Base-by-base conservation (phyloP, 306 rosid genomes). In the Quercus berberidifolia region DNA sequence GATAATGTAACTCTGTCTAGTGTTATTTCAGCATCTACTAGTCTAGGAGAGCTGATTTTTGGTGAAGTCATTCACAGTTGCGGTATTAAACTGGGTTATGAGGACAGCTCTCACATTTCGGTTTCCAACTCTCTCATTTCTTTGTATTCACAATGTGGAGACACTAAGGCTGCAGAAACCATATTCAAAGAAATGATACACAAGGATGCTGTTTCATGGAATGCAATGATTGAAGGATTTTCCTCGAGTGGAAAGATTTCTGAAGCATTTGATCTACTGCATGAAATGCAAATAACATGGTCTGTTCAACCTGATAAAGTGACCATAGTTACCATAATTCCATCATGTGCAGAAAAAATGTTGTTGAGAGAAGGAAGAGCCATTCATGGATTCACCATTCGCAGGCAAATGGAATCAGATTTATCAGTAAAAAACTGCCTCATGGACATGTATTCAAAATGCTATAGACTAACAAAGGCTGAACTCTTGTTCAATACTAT, bases 51-150 rank as follows among this genome's bases (percentile, higher is more conserved):
- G 51, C 68, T 81, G 74, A 74, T 68, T 76, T 76, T 76, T 21
- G 92, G 90, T 1, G 81, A 70, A 49, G 73, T 81, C 21, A 79
- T 89, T 76, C 92, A 87, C 23, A 85, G 86, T 19, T 71, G 33
- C 17, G 86, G 80, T 76, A 87, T 87, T 75, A 89, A 85, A 76
- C 80, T 87, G 64, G 90, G 90, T 59, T 85, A 85, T 73, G 79
- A 31, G 75, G 73, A 83, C 19, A 62, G 81, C 78, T 83, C 63
- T 2, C 73, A 71, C 78, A 85, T 83, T 78, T 85, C 89, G 1
- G 84, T 87, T 51, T n/a, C 80, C 46, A 89, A 89, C 78, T 80
- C 92, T 71, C 92, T 86, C 79, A 81, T 89, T 87, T 85, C 92
- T 26, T 83, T 85, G 17, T 87, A 89, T 85, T 81, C 86, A 46